Conservation (phyloP, 2,329 filamentous ascomycete species). For the Talaromyces sp. region DNA sequence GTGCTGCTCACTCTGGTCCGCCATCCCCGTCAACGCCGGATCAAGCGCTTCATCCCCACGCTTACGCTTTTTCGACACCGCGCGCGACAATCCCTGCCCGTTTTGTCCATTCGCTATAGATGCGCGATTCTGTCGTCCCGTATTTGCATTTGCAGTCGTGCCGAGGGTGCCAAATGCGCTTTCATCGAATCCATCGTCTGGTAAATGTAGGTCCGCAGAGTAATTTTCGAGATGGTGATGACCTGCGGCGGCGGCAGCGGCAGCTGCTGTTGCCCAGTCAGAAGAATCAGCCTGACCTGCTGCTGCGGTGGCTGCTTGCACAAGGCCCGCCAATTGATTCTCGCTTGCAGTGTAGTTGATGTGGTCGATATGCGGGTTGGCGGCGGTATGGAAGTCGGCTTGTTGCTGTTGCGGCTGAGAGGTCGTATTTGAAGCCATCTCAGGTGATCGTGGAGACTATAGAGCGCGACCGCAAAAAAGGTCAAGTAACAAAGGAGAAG, state of each 20-base stretch:
- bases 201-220: conserved; percentile 39
- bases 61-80: conserved; percentile 43
- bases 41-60: conserved; percentile 41
- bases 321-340: conserved; percentile 47
- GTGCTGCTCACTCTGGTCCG: conserved; percentile 10
- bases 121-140: conserved; percentile 30
- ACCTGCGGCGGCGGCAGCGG: conserved; percentile 44
- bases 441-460: background rate
- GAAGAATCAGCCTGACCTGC: conserved; percentile 41
- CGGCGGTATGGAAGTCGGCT: conserved; percentile 30
- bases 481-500: background rate
- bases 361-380: conserved; percentile 33
- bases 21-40: conserved; percentile 33
- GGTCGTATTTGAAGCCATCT: conserved; percentile 20
- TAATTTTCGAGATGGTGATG: conserved; percentile 44
- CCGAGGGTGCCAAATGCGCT: conserved; percentile 33
- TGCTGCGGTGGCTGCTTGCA: conserved; percentile 48
- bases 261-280: conserved; percentile 48
- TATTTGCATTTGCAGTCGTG: conserved; percentile 4
- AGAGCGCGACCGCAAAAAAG: background rate
- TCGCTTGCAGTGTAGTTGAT: conserved; percentile 41
- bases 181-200: conserved; percentile 42
- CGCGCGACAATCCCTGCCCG: conserved; percentile 33
- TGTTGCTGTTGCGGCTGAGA: conserved; percentile 33
- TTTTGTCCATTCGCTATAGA: conserved; percentile 28